Conservation (phyloP, 129 eudicot genomes). For the Flaveria trinervia region DNA sequence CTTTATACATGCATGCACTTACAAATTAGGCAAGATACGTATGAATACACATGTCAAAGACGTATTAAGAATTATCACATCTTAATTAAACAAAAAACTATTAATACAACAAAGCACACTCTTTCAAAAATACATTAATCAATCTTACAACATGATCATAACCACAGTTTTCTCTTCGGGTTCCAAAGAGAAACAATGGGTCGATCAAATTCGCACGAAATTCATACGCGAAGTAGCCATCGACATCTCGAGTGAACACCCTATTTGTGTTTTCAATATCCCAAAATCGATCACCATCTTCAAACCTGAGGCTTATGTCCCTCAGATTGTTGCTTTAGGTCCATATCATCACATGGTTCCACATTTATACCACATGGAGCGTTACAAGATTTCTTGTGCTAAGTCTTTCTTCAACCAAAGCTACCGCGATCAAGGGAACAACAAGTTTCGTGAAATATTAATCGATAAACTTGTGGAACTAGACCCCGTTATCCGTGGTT, state of each 20-base stretch:
- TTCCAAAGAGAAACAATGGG: conserved; percentile 43
- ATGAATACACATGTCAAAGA: conserved; percentile 10
- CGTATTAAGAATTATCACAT: conserved; percentile 24
- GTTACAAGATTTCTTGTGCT: conserved; percentile 36
- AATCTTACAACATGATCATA: conserved; percentile 27
- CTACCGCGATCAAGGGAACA: background rate
- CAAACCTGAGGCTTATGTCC: conserved; percentile 50
- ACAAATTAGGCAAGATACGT: conserved; percentile 22
- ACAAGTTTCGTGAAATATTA: conserved; percentile 23
- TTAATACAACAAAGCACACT: background rate
- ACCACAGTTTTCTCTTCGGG: conserved; percentile 28
- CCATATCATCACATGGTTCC: conserved; percentile 49
- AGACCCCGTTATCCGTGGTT: conserved; percentile 32
- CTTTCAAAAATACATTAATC: background rate
- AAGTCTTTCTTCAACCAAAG: conserved; percentile 13
- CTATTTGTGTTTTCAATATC: conserved; percentile 36
- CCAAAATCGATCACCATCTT: conserved; percentile 29
- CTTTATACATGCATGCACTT: background rate
- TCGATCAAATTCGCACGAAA: conserved; percentile 31
- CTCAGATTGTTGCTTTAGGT: conserved; percentile 42
- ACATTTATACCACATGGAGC: conserved; percentile 39
- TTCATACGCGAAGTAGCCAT: conserved; percentile 33
- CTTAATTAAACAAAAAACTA: background rate
- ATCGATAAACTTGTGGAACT: conserved; percentile 25
- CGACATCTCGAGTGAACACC: conserved; percentile 27